A percentile compares a stretch with the other conserved stretches of the same genome.
Conservation (phyloP, 1,139 yeast genomes). For the Hansenula sp. region DNA sequence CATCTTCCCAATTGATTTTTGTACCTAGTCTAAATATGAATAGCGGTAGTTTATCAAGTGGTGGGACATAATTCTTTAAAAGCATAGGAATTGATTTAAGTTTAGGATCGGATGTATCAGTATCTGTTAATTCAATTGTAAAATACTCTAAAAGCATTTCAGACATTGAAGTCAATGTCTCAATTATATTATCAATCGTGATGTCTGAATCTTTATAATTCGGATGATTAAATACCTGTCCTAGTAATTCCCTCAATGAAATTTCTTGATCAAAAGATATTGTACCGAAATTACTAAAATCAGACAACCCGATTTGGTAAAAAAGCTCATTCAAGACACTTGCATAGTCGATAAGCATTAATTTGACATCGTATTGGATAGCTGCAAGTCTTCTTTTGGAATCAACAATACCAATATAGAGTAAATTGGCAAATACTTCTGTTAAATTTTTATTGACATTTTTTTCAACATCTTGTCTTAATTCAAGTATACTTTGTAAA, state of each 20-base stretch:
- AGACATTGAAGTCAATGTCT: conserved; percentile 41
- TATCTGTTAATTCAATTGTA: conserved; percentile 39
- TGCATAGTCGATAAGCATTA: conserved; percentile 79
- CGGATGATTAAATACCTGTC: conserved; percentile 6
- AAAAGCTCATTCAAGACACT: conserved; percentile 63
- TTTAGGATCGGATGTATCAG: conserved; percentile 25
- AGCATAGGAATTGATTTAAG: conserved; percentile 63
- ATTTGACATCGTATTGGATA: conserved; percentile 74
- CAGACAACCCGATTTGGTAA: conserved; percentile 74
- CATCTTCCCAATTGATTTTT: conserved; percentile 60
- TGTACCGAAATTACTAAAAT: conserved; percentile 79
- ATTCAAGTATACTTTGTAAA: conserved; percentile 53
- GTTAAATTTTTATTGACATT: conserved; percentile 53
- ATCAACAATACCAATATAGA: conserved; percentile 83
- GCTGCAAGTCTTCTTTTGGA: conserved; percentile 64
- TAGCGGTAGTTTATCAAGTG: conserved; percentile 57
- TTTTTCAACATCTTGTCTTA: conserved; percentile 47
- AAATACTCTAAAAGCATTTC: conserved; percentile 86
- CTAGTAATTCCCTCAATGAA: conserved; percentile 10
- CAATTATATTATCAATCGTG: conserved; percentile 21
- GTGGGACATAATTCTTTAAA: conserved; percentile 58
- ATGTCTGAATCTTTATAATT: conserved; percentile 6
- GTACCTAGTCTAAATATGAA: conserved; percentile 61
- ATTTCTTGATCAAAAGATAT: conserved; percentile 35
- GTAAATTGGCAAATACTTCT: conserved; percentile 61